These are phyloP conservation scores for Lipomyces japonicus DNA, from an alignment of 805 yeast species.

Conservation along the genomic window DNA sequence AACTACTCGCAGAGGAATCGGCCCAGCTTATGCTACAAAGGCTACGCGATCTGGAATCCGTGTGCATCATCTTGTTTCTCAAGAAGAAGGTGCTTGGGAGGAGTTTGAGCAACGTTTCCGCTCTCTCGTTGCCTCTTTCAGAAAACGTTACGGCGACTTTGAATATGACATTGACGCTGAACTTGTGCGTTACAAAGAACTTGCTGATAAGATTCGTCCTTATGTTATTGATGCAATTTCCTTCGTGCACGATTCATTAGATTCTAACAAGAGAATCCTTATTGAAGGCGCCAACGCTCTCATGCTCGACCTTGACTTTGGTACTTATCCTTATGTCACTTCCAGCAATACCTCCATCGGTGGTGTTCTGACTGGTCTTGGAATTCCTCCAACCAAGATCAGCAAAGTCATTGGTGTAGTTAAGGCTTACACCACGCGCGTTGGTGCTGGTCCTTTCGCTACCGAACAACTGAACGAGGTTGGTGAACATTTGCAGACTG, in stretches of 20 bases:
- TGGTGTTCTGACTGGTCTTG: constrained; percentile 95
- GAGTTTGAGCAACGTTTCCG: constrained; percentile 76
- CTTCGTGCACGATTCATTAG: constrained; percentile 68
- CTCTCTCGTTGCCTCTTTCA: constrained; percentile 75
- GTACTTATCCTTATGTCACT: constrained; percentile 97
- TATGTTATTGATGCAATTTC: constrained; percentile 90
- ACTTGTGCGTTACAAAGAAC: constrained; percentile 67
- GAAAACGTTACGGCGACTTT: constrained; percentile 87
- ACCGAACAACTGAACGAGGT: constrained; percentile 86
- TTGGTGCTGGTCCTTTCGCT: constrained; percentile 99
- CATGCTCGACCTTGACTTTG: constrained; percentile 95
- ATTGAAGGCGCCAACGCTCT: constrained; percentile 98
- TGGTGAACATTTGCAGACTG: constrained; percentile 82
- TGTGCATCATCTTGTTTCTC: constrained; percentile 90
- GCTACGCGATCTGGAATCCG: constrained; percentile 95
- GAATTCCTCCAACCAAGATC: constrained; percentile 85
- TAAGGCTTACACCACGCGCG: constrained; percentile 97
- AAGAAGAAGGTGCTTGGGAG: constrained; percentile 88
- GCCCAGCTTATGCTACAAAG: constrained; percentile 96
- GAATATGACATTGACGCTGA: constrained; percentile 82
- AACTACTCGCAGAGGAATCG: constrained; percentile 98
- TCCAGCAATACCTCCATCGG: constrained; percentile 96
- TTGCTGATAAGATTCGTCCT: constrained; percentile 73
- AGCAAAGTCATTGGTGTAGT: constrained; percentile 89
- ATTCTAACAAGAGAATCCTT: constrained; percentile 74